phyloP scores from a whole-genome alignment of 2,329 filamentous ascomycete species.

The Fusarium palustre region DNA sequence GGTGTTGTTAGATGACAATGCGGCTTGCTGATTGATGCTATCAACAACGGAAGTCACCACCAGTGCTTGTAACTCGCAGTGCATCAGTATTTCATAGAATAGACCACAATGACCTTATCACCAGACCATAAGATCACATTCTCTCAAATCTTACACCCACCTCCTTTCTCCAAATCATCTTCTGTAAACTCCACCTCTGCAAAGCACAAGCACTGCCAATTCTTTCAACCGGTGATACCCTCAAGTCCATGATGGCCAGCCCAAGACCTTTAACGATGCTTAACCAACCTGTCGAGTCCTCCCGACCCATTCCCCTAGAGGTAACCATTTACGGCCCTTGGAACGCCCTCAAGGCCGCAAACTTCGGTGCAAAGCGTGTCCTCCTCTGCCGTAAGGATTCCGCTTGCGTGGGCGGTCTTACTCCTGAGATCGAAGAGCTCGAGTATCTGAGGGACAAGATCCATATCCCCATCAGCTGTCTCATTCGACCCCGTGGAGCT shows the following conservation, averaged over 20 bases:
- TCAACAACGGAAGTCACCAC: slow-evolving; percentile 16
- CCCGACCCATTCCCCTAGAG: slow-evolving; percentile 57
- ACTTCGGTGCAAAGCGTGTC: slow-evolving; percentile 61
- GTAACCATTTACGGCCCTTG: slow-evolving; percentile 64
- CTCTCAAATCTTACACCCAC: background rate
- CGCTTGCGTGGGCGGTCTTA: slow-evolving; percentile 64
- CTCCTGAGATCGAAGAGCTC: slow-evolving; percentile 59
- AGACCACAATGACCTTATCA: slow-evolving; percentile 9
- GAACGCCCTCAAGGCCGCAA: slow-evolving; percentile 55
- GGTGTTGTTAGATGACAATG: background rate
- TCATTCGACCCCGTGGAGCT: slow-evolving; percentile 63
- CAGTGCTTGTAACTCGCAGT: slow-evolving; percentile 6
- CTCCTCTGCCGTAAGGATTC: slow-evolving; percentile 66
- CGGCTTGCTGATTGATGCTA: background rate
- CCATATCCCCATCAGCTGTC: slow-evolving; percentile 61
- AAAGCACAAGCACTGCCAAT: background rate
- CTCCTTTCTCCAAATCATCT: background rate
- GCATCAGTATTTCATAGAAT: slow-evolving; percentile 5
- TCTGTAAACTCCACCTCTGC: background rate
- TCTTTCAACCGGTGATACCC: background rate
- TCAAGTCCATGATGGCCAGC: background rate
- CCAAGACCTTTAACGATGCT: slow-evolving; percentile 15
- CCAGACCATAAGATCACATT: background rate
- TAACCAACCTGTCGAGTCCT: background rate
- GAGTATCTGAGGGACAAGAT: slow-evolving; percentile 43